Percentiles rank a stretch among this genome's conserved stretches.
These are phyloP conservation scores for Thalia dealbata DNA, from an alignment of 176 grass and related monocot genomes.

Conservation along the genomic window DNA sequence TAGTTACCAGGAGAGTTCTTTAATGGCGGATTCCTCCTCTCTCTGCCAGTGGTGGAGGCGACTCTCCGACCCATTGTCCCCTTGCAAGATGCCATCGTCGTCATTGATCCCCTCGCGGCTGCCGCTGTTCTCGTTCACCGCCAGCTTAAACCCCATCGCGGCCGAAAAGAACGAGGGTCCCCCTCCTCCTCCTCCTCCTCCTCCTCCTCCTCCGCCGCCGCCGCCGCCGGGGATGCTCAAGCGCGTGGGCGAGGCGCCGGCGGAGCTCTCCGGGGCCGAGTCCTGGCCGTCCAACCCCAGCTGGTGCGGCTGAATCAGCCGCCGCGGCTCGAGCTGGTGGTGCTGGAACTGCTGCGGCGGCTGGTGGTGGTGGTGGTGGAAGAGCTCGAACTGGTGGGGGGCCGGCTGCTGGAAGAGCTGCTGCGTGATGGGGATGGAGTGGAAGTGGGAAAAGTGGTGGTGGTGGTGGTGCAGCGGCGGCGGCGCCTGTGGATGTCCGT, in stretches of 20 bases:
- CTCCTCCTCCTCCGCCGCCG: conserved; percentile 14
- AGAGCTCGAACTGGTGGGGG: conserved; percentile 15
- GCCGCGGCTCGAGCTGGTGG: conserved; percentile 22
- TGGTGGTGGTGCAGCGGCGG: not conserved
- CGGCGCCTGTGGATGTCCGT: not conserved
- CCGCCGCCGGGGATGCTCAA: conserved; percentile 23
- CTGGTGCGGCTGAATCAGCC: conserved; percentile 39
- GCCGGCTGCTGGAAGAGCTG: conserved; percentile 17
- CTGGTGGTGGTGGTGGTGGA: conserved; percentile 30
- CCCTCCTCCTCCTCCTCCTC: too few relatives aligned
- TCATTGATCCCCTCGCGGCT: conserved; percentile 51
- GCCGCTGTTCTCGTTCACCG: conserved; percentile 35
- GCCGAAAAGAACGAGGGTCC: conserved; percentile 46
- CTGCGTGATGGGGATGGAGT: conserved; percentile 18
- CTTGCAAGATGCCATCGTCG: conserved; percentile 48
- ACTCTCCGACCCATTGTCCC: conserved; percentile 47
- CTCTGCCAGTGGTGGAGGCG: conserved; percentile 42
- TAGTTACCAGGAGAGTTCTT: conserved; percentile 75
- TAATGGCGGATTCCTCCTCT: conserved; percentile 82
- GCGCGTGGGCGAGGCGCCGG: conserved; percentile 26
- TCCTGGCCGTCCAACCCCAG: conserved; percentile 69
- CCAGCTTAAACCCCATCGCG: conserved; percentile 81
- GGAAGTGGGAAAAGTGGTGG: not conserved
- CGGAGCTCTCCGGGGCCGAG: conserved; percentile 20
- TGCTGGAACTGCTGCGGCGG: conserved; percentile 18